Evolutionary conservation across 371 early-diverging fungal species (phyloP).

Genomic region (Coemansia sp.): DNA sequence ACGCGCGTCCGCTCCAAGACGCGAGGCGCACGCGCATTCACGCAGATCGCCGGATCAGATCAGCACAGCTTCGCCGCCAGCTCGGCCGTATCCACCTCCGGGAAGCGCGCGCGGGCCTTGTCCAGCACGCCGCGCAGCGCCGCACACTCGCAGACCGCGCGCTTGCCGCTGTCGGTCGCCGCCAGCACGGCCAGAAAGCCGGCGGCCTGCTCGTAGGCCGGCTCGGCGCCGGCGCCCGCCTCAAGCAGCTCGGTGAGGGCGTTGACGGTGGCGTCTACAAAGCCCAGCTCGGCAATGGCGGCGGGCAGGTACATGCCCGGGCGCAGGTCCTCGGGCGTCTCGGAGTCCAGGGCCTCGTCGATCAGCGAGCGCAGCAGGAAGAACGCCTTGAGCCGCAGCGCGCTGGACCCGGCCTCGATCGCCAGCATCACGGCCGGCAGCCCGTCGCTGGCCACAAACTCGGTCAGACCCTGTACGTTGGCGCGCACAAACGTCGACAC

Average conservation of each 20-base stretch:
- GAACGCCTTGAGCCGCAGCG: conserved; percentile 27
- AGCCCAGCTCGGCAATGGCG: conserved; percentile 37
- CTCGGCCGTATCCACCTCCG: conserved; percentile 2
- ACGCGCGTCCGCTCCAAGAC: background rate
- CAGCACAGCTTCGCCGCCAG: background rate
- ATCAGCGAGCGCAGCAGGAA: conserved; percentile 43
- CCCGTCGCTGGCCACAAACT: conserved; percentile 61
- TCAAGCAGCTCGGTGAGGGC: conserved; percentile 11
- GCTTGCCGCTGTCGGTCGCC: conserved; percentile 19
- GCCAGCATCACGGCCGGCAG: conserved; percentile 54
- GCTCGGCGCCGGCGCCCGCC: background rate
- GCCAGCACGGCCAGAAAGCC: conserved; percentile 22
- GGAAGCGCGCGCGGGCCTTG: background rate
- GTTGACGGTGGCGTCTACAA: conserved; percentile 13
- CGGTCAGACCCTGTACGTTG: conserved; percentile 60
- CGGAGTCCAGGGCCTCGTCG: conserved; percentile 42
- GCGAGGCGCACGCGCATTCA: too few species aligned
- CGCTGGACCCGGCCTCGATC: conserved; percentile 44
- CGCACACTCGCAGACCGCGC: conserved; percentile 14
- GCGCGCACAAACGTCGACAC: conserved; percentile 76
- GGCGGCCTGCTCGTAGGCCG: conserved; percentile 27
- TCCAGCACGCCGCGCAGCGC: background rate
- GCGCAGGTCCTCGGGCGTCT: conserved; percentile 34
- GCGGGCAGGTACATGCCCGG: conserved; percentile 30
- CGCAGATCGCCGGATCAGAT: too few species aligned